Conservation (phyloP, 192 early-diverging fungal genomes). For the Cetraspora pellucida region DNA sequence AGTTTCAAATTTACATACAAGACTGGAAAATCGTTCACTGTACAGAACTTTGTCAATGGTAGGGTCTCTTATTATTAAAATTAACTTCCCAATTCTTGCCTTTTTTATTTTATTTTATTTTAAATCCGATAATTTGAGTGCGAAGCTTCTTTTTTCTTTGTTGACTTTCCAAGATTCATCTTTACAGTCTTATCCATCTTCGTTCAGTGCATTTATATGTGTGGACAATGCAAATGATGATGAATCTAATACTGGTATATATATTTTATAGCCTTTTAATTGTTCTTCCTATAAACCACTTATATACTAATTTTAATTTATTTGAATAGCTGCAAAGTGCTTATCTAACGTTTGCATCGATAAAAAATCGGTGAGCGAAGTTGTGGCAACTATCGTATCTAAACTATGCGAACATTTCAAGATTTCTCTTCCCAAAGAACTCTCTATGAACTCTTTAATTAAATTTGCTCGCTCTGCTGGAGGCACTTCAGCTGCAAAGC, state of each 20-base stretch:
- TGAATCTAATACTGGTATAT: conserved; percentile 17
- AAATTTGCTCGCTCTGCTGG: neutral
- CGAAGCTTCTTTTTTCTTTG: neutral
- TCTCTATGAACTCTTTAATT: conserved; percentile 15
- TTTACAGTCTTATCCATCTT: conserved; percentile 26
- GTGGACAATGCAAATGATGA: conserved; percentile 27
- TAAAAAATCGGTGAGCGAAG: conserved; percentile 27
- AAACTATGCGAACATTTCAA: conserved; percentile 28
- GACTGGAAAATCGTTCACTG: conserved; percentile 31
- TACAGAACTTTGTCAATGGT: conserved; percentile 33
- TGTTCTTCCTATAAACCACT: neutral
- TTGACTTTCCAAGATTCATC: conserved; percentile 23
- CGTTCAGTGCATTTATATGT: conserved; percentile 36
- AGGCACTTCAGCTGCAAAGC: neutral
- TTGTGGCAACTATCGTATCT: conserved; percentile 22
- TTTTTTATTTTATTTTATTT: conserved; percentile 4
- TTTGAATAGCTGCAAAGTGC: conserved; percentile 9
- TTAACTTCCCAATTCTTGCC: neutral
- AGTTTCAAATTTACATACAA: conserved; percentile 30
- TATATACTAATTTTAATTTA: neutral
- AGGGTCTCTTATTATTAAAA: neutral
- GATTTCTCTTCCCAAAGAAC: conserved; percentile 22
- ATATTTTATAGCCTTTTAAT: neutral
- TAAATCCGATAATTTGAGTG: neutral
- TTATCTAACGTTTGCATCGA: conserved; percentile 19